Conservation (phyloP, 495 filamentous ascomycete genomes). For the Viridothelium virens region DNA sequence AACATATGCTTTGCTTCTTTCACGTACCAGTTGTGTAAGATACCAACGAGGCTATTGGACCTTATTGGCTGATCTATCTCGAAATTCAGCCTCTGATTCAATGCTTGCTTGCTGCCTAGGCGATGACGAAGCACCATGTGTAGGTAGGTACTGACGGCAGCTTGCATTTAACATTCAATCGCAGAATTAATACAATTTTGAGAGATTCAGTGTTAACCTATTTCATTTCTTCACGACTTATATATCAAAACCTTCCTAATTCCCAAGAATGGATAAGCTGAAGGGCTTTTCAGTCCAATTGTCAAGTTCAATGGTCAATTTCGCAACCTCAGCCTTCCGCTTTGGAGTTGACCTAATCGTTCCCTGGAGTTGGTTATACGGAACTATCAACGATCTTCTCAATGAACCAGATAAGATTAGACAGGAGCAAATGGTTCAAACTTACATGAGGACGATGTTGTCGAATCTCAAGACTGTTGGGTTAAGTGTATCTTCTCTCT, state of each 20-base stretch:
- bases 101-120: not conserved
- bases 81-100: no score
- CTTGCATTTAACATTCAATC: not conserved
- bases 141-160: not conserved
- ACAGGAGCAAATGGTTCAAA: not conserved
- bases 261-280: not conserved
- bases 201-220: not conserved
- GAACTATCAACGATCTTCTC: not conserved
- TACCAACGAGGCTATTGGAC: no score
- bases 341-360: not conserved
- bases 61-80: no score
- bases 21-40: no score
- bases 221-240: not conserved
- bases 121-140: not conserved
- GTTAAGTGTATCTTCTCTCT: not conserved
- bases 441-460: slow-evolving; percentile 4
- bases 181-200: not conserved
- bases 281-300: not conserved
- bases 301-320: not conserved
- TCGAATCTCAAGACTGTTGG: slow-evolving; percentile 3
- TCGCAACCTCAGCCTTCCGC: not conserved
- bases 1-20: no score
- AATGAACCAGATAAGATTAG: not conserved
- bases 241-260: no score
- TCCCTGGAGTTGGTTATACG: slow-evolving; percentile 3